Conservation (phyloP, 176 grass and related monocot species). For the Carex scoparia region DNA sequence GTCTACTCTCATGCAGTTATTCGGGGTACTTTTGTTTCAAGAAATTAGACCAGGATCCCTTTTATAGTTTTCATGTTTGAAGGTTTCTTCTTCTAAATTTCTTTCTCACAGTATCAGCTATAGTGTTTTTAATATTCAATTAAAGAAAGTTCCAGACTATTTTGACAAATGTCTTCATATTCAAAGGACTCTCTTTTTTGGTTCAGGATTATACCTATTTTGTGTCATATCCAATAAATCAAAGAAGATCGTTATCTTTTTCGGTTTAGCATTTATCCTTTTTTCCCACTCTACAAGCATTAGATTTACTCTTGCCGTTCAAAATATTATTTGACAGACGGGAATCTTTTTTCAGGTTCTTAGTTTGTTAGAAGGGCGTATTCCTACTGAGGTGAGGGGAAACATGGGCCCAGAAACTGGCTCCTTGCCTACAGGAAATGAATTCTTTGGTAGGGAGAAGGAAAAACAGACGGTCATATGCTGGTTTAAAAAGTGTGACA, state of each 20-base stretch:
- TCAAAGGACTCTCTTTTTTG: too few species aligned
- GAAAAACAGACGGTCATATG: background rate
- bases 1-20: background rate
- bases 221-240: background rate
- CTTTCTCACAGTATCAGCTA: background rate
- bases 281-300: background rate
- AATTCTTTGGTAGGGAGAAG: constrained; percentile 11
- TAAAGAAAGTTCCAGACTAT: background rate
- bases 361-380: background rate
- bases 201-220: background rate
- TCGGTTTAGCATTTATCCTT: background rate
- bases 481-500: background rate
- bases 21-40: background rate
- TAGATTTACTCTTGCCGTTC: background rate
- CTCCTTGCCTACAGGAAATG: background rate
- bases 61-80: background rate
- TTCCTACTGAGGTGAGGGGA: background rate
- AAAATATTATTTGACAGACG: background rate
- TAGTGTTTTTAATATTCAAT: background rate
- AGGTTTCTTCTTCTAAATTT: background rate
- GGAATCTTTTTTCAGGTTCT: background rate
- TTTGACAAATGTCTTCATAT: too few species aligned
- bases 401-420: background rate
- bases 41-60: background rate
- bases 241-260: background rate